A percentile compares a stretch with the other conserved stretches of the same genome.
These are phyloP conservation scores for Pelargonium australe DNA, from an alignment of 441 rosid species.

Conservation along the genomic window DNA sequence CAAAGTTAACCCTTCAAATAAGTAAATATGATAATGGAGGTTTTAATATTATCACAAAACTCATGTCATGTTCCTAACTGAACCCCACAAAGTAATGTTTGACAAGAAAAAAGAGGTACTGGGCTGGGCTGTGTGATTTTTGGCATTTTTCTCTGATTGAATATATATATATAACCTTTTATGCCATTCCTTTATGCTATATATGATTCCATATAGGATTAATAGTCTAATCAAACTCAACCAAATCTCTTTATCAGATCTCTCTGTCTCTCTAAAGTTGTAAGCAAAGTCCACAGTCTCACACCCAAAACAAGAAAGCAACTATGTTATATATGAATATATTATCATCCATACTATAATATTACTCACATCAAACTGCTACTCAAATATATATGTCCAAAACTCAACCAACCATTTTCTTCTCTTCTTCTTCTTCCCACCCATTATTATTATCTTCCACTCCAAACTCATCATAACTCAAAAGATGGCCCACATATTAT, in stretches of 20 bases:
- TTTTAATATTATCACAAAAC: neutral
- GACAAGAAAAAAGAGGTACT: constrained; percentile 14
- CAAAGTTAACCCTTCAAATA: constrained; percentile 29
- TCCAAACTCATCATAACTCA: neutral
- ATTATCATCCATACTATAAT: neutral
- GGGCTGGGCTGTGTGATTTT: constrained; percentile 12
- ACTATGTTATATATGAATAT: neutral
- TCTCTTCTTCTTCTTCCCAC: neutral
- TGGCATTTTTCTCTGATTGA: constrained; percentile 21
- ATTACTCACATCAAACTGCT: neutral
- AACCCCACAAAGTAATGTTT: constrained; percentile 24
- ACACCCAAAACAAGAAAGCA: neutral
- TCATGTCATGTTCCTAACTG: constrained; percentile 19
- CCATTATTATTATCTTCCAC: neutral
- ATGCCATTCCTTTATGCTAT: constrained; percentile 21
- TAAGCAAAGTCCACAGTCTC: constrained; percentile 6
- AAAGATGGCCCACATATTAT: neutral
- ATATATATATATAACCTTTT: constrained; percentile 11
- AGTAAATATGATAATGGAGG: constrained; percentile 22
- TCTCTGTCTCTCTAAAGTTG: constrained; percentile 18
- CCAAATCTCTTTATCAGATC: constrained; percentile 35
- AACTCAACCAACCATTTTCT: neutral
- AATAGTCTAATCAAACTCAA: constrained; percentile 36
- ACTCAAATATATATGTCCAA: constrained; percentile 2
- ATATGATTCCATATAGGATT: constrained; percentile 30